Base-by-base conservation (phyloP, 2,329 filamentous ascomycete genomes). In the Diaporthe capsici region DNA sequence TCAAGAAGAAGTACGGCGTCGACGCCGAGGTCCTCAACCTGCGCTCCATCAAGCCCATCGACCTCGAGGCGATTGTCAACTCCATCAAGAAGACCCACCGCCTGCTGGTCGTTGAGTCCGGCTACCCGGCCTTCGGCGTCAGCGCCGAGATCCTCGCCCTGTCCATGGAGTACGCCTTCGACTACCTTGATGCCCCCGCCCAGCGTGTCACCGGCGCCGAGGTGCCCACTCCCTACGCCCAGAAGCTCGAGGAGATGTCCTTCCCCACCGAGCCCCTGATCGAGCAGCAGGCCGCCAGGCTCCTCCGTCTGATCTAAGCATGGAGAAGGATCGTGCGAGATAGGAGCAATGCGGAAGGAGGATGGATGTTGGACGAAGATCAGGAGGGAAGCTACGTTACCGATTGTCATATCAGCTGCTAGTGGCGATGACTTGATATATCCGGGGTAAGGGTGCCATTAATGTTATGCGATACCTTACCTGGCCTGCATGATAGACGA, bases 71-170 rank as follows among this genome's bases (percentile, higher is more conserved):
- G 79, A 98, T 99, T 82, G 90, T 98, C 86, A 95, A 97, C 86
- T 98, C 96, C 17, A 93, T 99, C 84, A 98, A 99, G 94, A 99
- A 99, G 93, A 99, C 97, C 25, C 94, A 94, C 84, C 94, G 94
- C 82, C 92, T 99, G 78, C 90, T 99, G 85, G 92, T 92, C 57
- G 95, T 99, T 80, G 96, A 98, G 88, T 98, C 95, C 75, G 97
- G 96, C 79, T 99, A 96, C 92, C 97, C 97, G 78, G 94, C 95
- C 82, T 99, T 96, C 84, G 97, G 97, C 84, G 95, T 99, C 80
- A 91, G 93, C 76, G 91, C 96, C 75, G 97, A 99, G 88, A 95
- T 99, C 81, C 91, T 99, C 78, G 97, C 97, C 76, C 89, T 98
- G 77, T 93, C 95, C 78, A 98, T 98, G 94, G 97, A 99, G 88